phyloP scores from a whole-genome alignment of 1,284 basidiomycete genomes.

The Malassezia vespertilionis region DNA sequence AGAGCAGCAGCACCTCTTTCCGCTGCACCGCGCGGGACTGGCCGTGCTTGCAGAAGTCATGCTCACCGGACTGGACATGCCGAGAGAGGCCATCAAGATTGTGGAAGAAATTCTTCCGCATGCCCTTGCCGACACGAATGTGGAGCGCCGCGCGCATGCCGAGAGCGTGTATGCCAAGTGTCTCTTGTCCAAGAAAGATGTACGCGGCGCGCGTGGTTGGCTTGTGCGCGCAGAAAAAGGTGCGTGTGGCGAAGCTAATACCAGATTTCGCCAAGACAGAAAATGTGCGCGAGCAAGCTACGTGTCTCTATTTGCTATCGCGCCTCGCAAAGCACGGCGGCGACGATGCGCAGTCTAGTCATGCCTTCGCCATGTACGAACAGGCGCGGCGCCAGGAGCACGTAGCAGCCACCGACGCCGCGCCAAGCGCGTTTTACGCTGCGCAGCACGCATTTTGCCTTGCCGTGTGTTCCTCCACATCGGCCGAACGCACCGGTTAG shows the following conservation, averaged over 20 bases:
- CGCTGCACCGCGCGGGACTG: constrained; percentile 9
- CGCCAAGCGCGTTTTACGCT: neutral
- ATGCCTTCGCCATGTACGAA: neutral
- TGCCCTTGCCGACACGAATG: constrained; percentile 13
- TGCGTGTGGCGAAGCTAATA: neutral
- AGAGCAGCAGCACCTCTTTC: constrained; percentile 10
- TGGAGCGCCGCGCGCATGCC: constrained; percentile 8
- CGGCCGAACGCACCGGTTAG: neutral
- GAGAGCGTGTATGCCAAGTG: constrained; percentile 1
- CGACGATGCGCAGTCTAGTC: neutral
- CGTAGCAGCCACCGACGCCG: neutral
- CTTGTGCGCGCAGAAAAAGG: neutral
- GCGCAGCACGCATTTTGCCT: neutral
- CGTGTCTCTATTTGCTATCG: constrained; percentile 7
- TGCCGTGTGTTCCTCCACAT: neutral
- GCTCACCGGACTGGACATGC: constrained; percentile 2
- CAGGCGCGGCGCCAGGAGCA: neutral
- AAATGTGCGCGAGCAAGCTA: constrained; percentile 4
- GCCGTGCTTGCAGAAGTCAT: constrained; percentile 8
- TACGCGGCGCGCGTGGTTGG: neutral
- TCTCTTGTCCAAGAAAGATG: neutral
- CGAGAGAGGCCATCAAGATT: neutral
- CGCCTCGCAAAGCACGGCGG: constrained; percentile 1
- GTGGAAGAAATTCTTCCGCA: constrained; percentile 6
- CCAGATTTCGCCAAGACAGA: constrained; percentile 5